Base-by-base conservation (phyloP, 805 yeast species). In the Barnettozyma populi region DNA sequence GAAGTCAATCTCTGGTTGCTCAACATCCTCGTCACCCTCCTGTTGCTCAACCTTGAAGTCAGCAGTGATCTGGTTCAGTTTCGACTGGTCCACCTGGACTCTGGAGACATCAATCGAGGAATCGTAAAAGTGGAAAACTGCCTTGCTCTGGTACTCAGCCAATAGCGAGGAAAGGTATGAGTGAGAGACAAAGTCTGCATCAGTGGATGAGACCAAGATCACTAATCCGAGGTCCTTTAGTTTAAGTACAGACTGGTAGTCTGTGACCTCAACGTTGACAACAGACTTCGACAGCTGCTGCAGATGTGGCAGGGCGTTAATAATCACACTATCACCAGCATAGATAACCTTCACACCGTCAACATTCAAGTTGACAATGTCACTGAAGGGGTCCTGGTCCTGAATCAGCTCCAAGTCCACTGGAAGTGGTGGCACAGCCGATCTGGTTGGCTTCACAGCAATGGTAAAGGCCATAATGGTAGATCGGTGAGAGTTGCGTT, bases 51-150 rank as follows among this genome's bases (percentile, higher is more conserved):
- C 44, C 36, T 27, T 42, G 44, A 41, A 45, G 34, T 39, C 46
- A 27, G 14, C 45, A 25, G 43, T 38, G 5, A 49, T 18, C 32
- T 45, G 39, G 11, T 27, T 27, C 32, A 41, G 31, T 18, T 44
- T 41, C 2, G 36, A 4, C 20, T 41, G 35, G 38, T 48, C 51
- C 21, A 44, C 32, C 13, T 34, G n/a, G 8, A 9, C 24, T 14
- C 35, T 38, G 5, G 45, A 14, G 7, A 41, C 4, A 18, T 42
- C 40, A n/a, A 48, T 16, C 19, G 47, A 34, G 43, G 70, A 68
- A 25, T 68, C 62, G 61, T 76, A 83, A 62, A 90, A 86, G 67
- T 90, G 96, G 50, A 90, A 72, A 5, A 86, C 88, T 1, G 94
- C 78, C 43, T 68, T 71, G 6, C 65, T 52, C 31, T 75, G 63